Evolutionary conservation across 116 monocot genomes (phyloP), one percentile per base, ranked within the genome.

Genomic region (Trichopus zeylanicus): DNA sequence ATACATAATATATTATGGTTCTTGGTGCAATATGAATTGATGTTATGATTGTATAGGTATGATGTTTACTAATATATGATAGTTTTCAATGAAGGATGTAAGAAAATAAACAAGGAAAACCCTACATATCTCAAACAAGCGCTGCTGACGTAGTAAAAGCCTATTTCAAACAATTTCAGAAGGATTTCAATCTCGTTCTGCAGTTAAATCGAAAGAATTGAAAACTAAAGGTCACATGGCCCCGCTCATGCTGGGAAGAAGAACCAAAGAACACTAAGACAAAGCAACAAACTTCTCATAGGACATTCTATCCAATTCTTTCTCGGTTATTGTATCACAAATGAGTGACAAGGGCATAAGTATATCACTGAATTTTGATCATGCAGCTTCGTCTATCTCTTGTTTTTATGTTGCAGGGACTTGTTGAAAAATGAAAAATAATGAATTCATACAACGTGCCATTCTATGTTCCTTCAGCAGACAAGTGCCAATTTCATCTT

Each of bases 391-490:
- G n/a, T n/a, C n/a, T n/a, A n/a, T n/a, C n/a, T n/a, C 12, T 53
- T 7, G 28, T 53, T 27, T 28, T 23, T 28, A 0, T 32, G 3
- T 21, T 51, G 56, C 63, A 85, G 89, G 78, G 61, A 33, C 53
- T 70, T 1, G 51, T 89, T 0, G 71, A 76, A 56, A 70, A 82
- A 62, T 66, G 74, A 39, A 85, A 67, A n/a, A n/a, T n/a, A 56
- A 60, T 82, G 35, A 70, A 81, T 33, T 71, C 90, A 24, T 90
- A 81, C 31, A 90, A 85, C 30, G 70, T 75, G 33, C 85, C 85
- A 33, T 90, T 81, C 55, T 90, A 90, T 60, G 75, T 85, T 29
- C 85, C 90, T 28, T 81, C 78, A 3, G n/a, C n/a, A n/a, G n/a
- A n/a, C n/a, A n/a, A n/a, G n/a, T n/a, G n/a, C n/a, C n/a, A n/a